Percentiles rank a stretch among this genome's conserved stretches.
These are phyloP conservation scores for Kickxella alabastrina DNA, from an alignment of 192 early-diverging fungal genomes.

Conservation along the genomic window DNA sequence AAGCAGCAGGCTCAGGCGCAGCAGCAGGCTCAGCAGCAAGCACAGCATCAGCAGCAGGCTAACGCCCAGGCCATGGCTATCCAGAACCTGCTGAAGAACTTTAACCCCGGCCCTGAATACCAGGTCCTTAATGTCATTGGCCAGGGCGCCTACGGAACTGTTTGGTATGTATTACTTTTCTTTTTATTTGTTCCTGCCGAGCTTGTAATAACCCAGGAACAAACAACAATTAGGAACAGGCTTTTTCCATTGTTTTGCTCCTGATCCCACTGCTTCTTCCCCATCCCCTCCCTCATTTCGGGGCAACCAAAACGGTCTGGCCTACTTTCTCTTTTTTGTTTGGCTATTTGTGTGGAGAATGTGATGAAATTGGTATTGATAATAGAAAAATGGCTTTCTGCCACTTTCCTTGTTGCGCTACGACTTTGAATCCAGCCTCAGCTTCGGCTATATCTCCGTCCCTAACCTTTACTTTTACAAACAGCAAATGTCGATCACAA, in stretches of 20 bases:
- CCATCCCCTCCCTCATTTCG: too few relatives aligned
- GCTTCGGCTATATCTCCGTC: too few relatives aligned
- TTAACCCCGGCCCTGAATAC: constrained; percentile 80
- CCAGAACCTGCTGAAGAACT: constrained; percentile 55
- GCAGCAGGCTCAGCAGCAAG: constrained; percentile 31
- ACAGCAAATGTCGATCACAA: too few relatives aligned
- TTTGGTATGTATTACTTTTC: constrained; percentile 64
- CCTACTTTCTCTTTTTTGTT: too few relatives aligned
- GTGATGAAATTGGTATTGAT: too few relatives aligned
- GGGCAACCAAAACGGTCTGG: too few relatives aligned
- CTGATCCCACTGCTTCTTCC: too few relatives aligned
- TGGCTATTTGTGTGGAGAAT: too few relatives aligned
- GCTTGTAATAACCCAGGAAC: background rate
- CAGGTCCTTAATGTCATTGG: constrained; percentile 82
- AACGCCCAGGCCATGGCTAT: constrained; percentile 41
- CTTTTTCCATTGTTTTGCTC: background rate
- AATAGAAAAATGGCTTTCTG: too few relatives aligned
- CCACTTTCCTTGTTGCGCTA: too few relatives aligned
- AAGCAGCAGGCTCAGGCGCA: constrained; percentile 21
- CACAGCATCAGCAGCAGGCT: constrained; percentile 48
- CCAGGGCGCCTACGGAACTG: constrained; percentile 90
- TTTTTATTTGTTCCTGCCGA: constrained; percentile 1
- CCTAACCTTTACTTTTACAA: too few relatives aligned
- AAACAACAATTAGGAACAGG: background rate
- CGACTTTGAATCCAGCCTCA: too few relatives aligned